Base-by-base conservation (phyloP, 2,329 filamentous ascomycete species). In the Rugonectria rugulosa region DNA sequence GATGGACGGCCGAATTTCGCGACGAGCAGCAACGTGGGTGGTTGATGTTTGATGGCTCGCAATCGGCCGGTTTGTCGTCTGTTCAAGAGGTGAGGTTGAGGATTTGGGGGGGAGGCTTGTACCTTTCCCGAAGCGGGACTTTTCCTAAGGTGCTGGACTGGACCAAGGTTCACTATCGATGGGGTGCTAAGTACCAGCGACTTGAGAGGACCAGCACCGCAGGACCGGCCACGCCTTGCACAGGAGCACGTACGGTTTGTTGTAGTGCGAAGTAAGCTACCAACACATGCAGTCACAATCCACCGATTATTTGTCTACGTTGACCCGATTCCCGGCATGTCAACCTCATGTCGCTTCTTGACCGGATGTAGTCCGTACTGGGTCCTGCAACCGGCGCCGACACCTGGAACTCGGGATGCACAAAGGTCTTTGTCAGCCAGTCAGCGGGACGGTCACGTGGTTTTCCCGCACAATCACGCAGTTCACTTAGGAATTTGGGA, bases 41-140 rank as follows among this genome's bases (percentile, higher is more conserved):
- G 72, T 68, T 72, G 68, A 73, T 76, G 68, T 71, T 75, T 75
- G 83, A 85, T 85, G 81, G 75, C 73, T 79, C 75, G 74, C 69
- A 75, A 73, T 72, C 62, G 70, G 72, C 70, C 68, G 72, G 78
- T 81, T 81, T 78, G 73, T 75, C 76, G 76, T 81, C 74, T 74
- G 75, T 75, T 76, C 74, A 72, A 80, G 77, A 78, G 76, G 74
- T 83, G 82, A 85, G 77, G 81, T 85, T 81, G 74, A 79, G 75
- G 74, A 73, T 77, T 78, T 73, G 72, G 75, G 75, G 29, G 70
- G 68, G 70, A 68, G 67, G 67, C 70, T 68, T 68, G 70, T 68
- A 70, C 69, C 71, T 72, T 71, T 73, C 70, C 73, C 69, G 65
- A 75, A 75, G 72, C 72, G 73, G 73, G 72, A 70, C 69, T 72